Percentiles rank a stretch among this genome's conserved stretches.
phyloP scores from a whole-genome alignment of 108 stramenopile genomes.

The Conticribra guillardii region DNA sequence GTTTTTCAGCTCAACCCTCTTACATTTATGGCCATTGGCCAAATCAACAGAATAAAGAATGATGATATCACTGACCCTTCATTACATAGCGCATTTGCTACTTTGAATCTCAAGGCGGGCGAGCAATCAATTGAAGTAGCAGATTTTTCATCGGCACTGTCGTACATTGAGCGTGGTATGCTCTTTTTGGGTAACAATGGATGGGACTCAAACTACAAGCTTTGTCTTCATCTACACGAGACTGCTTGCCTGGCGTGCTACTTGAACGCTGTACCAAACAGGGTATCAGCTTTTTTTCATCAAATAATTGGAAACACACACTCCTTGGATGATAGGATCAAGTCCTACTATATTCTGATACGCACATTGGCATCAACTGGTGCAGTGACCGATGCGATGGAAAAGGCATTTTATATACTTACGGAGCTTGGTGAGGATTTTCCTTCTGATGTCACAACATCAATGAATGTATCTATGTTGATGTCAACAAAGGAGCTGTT shows the following conservation, averaged over 20 bases:
- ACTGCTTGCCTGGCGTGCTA: slow-evolving; percentile 6
- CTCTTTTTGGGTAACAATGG: slow-evolving; percentile 3
- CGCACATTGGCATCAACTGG: background rate
- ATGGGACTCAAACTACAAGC: slow-evolving; percentile 12
- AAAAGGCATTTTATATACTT: background rate
- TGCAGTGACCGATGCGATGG: slow-evolving; percentile 12
- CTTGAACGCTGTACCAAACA: background rate
- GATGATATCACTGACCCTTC: background rate
- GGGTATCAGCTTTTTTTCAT: background rate
- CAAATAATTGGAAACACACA: slow-evolving; percentile 8
- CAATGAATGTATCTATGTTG: background rate
- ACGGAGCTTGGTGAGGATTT: slow-evolving; percentile 20
- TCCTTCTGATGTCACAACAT: slow-evolving; percentile 3
- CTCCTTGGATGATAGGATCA: slow-evolving; percentile 14
- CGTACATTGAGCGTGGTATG: slow-evolving; percentile 16
- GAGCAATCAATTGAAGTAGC: slow-evolving; percentile 2
- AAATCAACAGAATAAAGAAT: slow-evolving; percentile 17
- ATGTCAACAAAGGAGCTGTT: slow-evolving; percentile 13
- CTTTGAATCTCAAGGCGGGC: slow-evolving; percentile 17
- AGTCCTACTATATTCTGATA: slow-evolving; percentile 8
- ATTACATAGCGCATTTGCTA: background rate
- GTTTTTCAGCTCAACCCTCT: background rate
- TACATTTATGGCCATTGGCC: slow-evolving; percentile 17
- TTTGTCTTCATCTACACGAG: slow-evolving; percentile 14
- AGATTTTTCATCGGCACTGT: slow-evolving; percentile 9